Evolutionary conservation across 2,329 filamentous ascomycete genomes (phyloP), one percentile per base, ranked within the genome.

Genomic region (Pseudogymnoascus pannorum): DNA sequence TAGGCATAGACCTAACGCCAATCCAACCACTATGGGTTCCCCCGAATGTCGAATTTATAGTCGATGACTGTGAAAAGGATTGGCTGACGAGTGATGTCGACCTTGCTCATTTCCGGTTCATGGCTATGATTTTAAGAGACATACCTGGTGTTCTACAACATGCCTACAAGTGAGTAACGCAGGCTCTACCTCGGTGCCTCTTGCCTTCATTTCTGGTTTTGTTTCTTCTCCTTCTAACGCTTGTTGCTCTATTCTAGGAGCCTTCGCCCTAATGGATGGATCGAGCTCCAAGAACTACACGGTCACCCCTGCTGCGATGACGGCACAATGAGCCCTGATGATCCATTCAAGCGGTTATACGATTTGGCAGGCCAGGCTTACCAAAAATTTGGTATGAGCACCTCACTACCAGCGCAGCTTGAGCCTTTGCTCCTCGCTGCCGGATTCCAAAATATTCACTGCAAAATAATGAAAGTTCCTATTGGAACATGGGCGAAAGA

Each of bases 371-470:
- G 69, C 18, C 57, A 66, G 4, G 68, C 67, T 5, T 64, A 67
- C 4, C 64, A 59, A 40, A 42, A 63, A 36, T 65, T 68, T 9
- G 64, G 62, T 14, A 62, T 68, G 16, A 65, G 67, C 1, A 58
- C 69, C 42, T 57, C 63, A 9, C 66, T 69, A 36, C 69, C 66
- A 8, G 62, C 65, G 51, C 66, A 65, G 14, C 31, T 70, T 16
- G 67, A 68, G 54, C 35, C 54, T 4, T 70, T 68, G 68, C 69
- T 70, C 26, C 64, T 67, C 59, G 75, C 78, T 24, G 80, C 77
- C 1, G 83, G 83, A 0, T 85, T 85, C 64, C 76, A 81, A 5
- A 79, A 85, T 60, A 76, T 85, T 11, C 75, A 78, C 29, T 76
- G 85, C 68, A 73, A 72, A 20, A 67, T 80, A 1, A 81, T 80